A percentile compares a stretch with the other conserved stretches of the same genome.
phyloP scores from a whole-genome alignment of 768 basidiomycete species.

The Collybiopsis luxurians region DNA sequence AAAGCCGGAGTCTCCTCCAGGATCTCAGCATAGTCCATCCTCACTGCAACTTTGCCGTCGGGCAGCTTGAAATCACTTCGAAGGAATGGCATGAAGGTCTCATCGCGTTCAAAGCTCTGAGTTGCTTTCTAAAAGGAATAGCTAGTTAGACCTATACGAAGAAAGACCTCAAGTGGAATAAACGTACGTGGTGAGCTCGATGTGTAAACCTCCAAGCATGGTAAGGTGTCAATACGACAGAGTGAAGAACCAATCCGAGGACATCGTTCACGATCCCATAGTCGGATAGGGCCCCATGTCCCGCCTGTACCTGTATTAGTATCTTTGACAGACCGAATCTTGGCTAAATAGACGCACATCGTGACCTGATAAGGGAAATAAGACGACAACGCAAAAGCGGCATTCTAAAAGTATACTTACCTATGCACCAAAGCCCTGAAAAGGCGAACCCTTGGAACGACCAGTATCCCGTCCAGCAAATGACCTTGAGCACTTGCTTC shows the following conservation, averaged over 20 bases:
- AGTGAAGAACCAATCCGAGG: conserved; percentile 41
- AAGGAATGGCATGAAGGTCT: conserved; percentile 62
- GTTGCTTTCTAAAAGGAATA: conserved; percentile 36
- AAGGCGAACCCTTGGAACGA: conserved; percentile 46
- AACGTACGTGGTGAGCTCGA: conserved; percentile 58
- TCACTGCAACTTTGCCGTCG: conserved; percentile 35
- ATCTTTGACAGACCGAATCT: neutral
- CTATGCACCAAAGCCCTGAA: conserved; percentile 43
- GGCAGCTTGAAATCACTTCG: conserved; percentile 41
- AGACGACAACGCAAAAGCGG: no score
- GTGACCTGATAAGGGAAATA: conserved; percentile 29
- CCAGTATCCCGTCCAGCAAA: conserved; percentile 48
- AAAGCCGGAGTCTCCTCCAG: conserved; percentile 50
- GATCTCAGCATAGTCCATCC: conserved; percentile 41
- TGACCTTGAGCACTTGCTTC: conserved; percentile 18
- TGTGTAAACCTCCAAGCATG: conserved; percentile 69
- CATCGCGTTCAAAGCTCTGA: conserved; percentile 63
- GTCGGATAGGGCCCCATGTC: conserved; percentile 47
- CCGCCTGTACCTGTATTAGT: conserved; percentile 31
- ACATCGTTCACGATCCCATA: conserved; percentile 32
- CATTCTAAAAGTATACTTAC: conserved; percentile 16
- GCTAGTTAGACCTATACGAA: neutral
- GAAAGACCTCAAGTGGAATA: neutral
- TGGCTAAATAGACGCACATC: conserved; percentile 27
- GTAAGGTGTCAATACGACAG: conserved; percentile 53